Base-by-base conservation (phyloP, 2,329 filamentous ascomycete species). In the Cadophora sp. region DNA sequence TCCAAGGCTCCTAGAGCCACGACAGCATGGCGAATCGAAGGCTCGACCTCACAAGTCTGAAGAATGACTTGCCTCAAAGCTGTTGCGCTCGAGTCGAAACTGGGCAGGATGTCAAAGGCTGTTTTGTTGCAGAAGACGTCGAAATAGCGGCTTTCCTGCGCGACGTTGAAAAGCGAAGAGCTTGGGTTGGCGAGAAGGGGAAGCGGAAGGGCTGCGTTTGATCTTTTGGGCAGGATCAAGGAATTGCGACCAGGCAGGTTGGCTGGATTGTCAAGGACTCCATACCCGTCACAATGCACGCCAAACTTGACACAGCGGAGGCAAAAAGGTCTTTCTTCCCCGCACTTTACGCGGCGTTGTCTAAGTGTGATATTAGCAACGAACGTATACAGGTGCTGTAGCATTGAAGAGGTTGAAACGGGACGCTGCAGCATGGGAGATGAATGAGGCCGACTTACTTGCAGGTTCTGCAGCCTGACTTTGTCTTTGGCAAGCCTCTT, bases 1-100 rank as follows among this genome's bases (percentile, higher is more conserved):
- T 73, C 72, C 0, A 74, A 37, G 34, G 72, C 72, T 19, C 71
- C 72, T 4, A 74, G 43, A 16, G 72, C 72, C 34, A 74, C 65
- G 1, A 71, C 66, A 7, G 69, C 72, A 55, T 74, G 68, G 1
- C 71, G 68, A 37, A 74, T 72, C 1, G 72, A 69, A 7, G 65
- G 59, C 26, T 69, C 65, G 3, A 50, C 56, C 19, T 62, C 43
- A 31, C 66, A 73, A 5, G 71, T 64, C 62, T 74, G 71, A 9
- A 74, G 63, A 27, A 74, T 64, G 26, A 71, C 62, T 43, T 68
- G 58, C 27, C 68, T 66, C 4, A 70, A 51, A 1, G 46, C 27
- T 19, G 43, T 63, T 1, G 67, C 46, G 22, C 31, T 37, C 2
- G 55, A 37, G 27, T 67, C 63, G 24, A 69, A 68, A 16, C n/a